phyloP scores from a whole-genome alignment of 192 early-diverging fungal genomes.

The Coemansia sp. region DNA sequence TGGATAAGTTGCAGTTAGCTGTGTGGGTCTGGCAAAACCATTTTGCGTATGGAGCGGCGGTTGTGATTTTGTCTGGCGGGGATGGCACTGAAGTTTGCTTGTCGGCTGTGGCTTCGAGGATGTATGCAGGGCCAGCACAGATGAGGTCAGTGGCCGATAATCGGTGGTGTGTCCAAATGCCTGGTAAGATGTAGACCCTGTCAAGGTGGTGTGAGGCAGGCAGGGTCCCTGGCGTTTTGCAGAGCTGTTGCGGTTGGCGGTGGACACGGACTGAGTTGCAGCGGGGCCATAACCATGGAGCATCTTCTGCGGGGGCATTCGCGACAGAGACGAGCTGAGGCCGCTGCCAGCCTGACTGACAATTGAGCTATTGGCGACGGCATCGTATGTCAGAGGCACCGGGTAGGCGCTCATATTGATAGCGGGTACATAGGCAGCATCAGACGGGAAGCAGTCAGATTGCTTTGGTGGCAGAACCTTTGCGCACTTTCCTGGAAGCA shows the following conservation, averaged over 20 bases:
- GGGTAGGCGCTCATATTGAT: slow-evolving; percentile 25
- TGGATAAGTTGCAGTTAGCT: slow-evolving; percentile 4
- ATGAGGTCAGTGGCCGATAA: slow-evolving; percentile 30
- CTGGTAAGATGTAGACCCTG: slow-evolving; percentile 17
- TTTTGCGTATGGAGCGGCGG: slow-evolving; percentile 8
- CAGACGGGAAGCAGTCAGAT: background rate
- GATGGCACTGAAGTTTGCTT: background rate
- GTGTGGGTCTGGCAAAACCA: slow-evolving; percentile 5
- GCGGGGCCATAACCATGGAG: slow-evolving; percentile 13
- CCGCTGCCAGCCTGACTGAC: slow-evolving; percentile 16
- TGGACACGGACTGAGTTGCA: background rate
- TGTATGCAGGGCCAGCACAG: slow-evolving; percentile 22
- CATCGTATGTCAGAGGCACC: slow-evolving; percentile 25
- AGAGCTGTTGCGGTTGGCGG: background rate
- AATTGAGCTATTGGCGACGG: slow-evolving; percentile 19
- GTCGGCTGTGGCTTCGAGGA: slow-evolving; percentile 6
- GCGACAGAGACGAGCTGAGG: slow-evolving; percentile 11
- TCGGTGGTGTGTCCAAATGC: slow-evolving; percentile 34
- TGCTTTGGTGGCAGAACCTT: slow-evolving; percentile 8
- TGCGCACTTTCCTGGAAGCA: slow-evolving; percentile 4
- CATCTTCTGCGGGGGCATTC: slow-evolving; percentile 6
- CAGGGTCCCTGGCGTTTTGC: slow-evolving; percentile 8
- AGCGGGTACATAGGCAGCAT: slow-evolving; percentile 14
- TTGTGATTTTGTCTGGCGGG: background rate
- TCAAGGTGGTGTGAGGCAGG: background rate